phyloP scores from a whole-genome alignment of 192 early-diverging fungal species.

The Endogone sp. region DNA sequence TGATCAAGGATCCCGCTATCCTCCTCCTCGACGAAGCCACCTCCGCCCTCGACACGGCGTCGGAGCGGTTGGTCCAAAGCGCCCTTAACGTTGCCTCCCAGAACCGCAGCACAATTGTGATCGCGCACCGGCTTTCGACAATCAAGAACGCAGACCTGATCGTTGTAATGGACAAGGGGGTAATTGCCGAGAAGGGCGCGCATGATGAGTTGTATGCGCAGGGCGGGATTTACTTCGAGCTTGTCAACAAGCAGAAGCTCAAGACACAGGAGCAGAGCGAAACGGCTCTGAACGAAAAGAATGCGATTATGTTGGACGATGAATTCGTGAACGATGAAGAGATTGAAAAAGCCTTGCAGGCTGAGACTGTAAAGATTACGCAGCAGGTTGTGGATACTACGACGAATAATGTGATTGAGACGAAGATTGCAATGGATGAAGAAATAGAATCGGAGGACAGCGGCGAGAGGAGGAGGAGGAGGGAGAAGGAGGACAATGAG shows the following conservation, averaged over 20 bases:
- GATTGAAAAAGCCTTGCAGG: slow-evolving; percentile 28
- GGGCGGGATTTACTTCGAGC: slow-evolving; percentile 57
- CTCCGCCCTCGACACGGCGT: slow-evolving; percentile 77
- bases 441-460: slow-evolving; percentile 16
- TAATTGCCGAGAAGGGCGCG: slow-evolving; percentile 69
- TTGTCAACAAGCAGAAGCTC: slow-evolving; percentile 68
- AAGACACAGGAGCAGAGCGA: slow-evolving; percentile 24
- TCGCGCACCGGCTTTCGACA: slow-evolving; percentile 90
- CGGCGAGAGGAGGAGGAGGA: slow-evolving; percentile 15
- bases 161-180: slow-evolving; percentile 73
- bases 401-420: neutral
- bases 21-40: slow-evolving; percentile 88
- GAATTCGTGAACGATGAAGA: slow-evolving; percentile 14
- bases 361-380: slow-evolving; percentile 35
- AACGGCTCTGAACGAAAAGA: slow-evolving; percentile 10
- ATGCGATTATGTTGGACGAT: slow-evolving; percentile 5
- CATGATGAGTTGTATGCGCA: slow-evolving; percentile 71
- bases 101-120: slow-evolving; percentile 84
- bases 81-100: slow-evolving; percentile 73
- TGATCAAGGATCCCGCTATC: slow-evolving; percentile 84
- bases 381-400: slow-evolving; percentile 2
- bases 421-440: slow-evolving; percentile 8
- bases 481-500: slow-evolving; percentile 29
- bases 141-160: slow-evolving; percentile 84
- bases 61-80: slow-evolving; percentile 76